Conservation (phyloP, 164 flowering plant genomes). For the Chimonanthus praecox region DNA sequence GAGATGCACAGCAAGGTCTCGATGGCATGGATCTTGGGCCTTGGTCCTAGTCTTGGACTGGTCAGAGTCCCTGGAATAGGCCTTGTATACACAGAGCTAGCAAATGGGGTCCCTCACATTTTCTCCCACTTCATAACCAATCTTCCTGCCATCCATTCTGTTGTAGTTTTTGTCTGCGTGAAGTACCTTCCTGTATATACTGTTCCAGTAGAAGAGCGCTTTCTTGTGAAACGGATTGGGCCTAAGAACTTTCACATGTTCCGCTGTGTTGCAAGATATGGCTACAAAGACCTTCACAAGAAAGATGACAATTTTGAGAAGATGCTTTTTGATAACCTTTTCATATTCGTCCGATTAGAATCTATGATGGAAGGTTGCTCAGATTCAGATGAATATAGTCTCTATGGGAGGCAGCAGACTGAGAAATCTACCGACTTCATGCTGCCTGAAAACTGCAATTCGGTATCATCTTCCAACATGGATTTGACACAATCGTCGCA, state of each 20-base stretch:
- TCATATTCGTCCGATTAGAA: slow-evolving; percentile 74
- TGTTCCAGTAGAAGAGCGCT: slow-evolving; percentile 85
- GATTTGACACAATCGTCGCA: slow-evolving; percentile 47
- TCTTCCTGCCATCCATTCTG: slow-evolving; percentile 91
- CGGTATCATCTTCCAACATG: slow-evolving; percentile 24
- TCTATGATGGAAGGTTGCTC: slow-evolving; percentile 94
- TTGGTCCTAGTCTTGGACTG: slow-evolving; percentile 92
- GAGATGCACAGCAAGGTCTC: slow-evolving; percentile 97
- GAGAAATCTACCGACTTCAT: slow-evolving; percentile 36
- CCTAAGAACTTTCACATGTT: slow-evolving; percentile 93
- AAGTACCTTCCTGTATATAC: slow-evolving; percentile 96
- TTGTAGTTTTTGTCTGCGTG: slow-evolving; percentile 86
- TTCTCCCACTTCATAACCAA: slow-evolving; percentile 98
- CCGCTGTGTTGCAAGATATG: slow-evolving; percentile 93
- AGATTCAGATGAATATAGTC: slow-evolving; percentile 49
- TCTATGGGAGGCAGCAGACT: slow-evolving; percentile 59
- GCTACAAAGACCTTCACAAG: slow-evolving; percentile 93
- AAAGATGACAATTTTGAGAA: slow-evolving; percentile 93
- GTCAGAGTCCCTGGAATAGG: slow-evolving; percentile 98
- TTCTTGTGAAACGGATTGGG: slow-evolving; percentile 85
- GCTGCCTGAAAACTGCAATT: slow-evolving; percentile 28
- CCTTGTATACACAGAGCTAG: slow-evolving; percentile 89
- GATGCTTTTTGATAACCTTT: slow-evolving; percentile 72
- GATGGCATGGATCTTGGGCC: slow-evolving; percentile 94
- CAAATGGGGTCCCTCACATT: slow-evolving; percentile 92